A percentile compares a stretch with the other conserved stretches of the same genome.
phyloP scores from a whole-genome alignment of 495 filamentous ascomycete species.

The Friedmanniomyces simplex region DNA sequence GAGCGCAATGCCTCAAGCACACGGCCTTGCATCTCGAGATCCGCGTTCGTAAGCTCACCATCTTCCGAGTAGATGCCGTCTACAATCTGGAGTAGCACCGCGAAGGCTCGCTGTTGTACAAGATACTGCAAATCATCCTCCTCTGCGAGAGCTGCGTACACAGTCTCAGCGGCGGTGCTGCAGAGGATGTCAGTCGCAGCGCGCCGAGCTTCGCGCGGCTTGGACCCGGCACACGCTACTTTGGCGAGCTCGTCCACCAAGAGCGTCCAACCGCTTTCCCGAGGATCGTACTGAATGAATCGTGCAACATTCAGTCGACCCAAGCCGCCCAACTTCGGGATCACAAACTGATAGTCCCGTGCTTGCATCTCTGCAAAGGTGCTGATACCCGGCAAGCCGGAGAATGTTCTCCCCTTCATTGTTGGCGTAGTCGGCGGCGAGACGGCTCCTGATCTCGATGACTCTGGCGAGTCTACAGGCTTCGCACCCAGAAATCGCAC shows the following conservation, averaged over 20 bases:
- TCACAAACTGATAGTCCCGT: conserved; percentile 63
- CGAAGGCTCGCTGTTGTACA: conserved; percentile 61
- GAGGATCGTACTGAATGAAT: conserved; percentile 51
- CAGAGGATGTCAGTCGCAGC: conserved; percentile 51
- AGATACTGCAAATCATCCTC: conserved; percentile 40
- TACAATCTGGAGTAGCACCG: conserved; percentile 51
- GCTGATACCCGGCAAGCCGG: conserved; percentile 32
- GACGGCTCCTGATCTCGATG: background rate
- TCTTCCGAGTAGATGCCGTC: conserved; percentile 41
- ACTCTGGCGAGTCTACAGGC: background rate
- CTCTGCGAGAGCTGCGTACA: conserved; percentile 16
- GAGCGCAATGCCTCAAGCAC: conserved; percentile 70
- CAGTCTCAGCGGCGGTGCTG: conserved; percentile 35
- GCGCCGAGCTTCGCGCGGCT: conserved; percentile 60
- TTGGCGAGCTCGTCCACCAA: conserved; percentile 60
- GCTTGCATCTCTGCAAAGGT: conserved; percentile 34
- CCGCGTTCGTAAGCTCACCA: conserved; percentile 43
- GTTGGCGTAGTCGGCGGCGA: conserved; percentile 32
- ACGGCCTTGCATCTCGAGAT: conserved; percentile 73
- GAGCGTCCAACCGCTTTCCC: conserved; percentile 61
- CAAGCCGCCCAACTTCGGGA: conserved; percentile 72
- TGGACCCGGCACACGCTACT: conserved; percentile 56
- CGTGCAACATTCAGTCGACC: conserved; percentile 69
- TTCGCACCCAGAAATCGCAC: conserved; percentile 36
- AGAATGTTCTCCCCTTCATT: conserved; percentile 37